phyloP scores from a whole-genome alignment of 2,329 filamentous ascomycete genomes.

The Fonsecaea monophora region DNA sequence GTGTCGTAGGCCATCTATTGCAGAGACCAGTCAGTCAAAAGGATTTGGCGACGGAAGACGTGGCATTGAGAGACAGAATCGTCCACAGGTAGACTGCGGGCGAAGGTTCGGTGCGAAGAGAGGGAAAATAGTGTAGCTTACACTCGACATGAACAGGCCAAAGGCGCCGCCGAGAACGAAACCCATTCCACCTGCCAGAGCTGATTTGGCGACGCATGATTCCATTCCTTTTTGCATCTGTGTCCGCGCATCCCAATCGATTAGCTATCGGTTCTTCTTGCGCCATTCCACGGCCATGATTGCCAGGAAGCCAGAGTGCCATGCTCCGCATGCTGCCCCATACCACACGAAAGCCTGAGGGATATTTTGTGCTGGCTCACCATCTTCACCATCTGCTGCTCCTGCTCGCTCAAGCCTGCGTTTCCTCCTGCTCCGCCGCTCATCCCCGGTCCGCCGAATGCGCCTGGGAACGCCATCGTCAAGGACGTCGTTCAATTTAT shows the following conservation, averaged over 20 bases:
- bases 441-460: slow-evolving; percentile 25
- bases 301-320: not conserved
- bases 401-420: slow-evolving; percentile 54
- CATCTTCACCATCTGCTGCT: slow-evolving; percentile 56
- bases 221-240: slow-evolving; percentile 88
- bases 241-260: not conserved
- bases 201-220: slow-evolving; percentile 86
- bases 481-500: not conserved
- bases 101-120: not conserved
- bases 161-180: slow-evolving; percentile 94
- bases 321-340: not conserved
- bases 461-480: slow-evolving; percentile 28
- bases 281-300: not conserved
- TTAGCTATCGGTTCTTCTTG: not conserved
- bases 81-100: not conserved
- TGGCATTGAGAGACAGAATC: not conserved
- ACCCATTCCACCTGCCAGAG: slow-evolving; percentile 88
- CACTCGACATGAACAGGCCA: slow-evolving; percentile 96
- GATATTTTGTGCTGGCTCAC: slow-evolving; percentile 40
- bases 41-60: not conserved
- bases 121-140: slow-evolving; percentile 16
- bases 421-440: slow-evolving; percentile 40
- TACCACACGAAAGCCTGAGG: too few relatives aligned
- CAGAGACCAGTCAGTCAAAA: not conserved
- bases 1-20: slow-evolving; percentile 96